Evolutionary conservation across 257 asterid species (phyloP), one percentile per base, ranked within the genome.

Genomic region (Solanum raphanifolium): DNA sequence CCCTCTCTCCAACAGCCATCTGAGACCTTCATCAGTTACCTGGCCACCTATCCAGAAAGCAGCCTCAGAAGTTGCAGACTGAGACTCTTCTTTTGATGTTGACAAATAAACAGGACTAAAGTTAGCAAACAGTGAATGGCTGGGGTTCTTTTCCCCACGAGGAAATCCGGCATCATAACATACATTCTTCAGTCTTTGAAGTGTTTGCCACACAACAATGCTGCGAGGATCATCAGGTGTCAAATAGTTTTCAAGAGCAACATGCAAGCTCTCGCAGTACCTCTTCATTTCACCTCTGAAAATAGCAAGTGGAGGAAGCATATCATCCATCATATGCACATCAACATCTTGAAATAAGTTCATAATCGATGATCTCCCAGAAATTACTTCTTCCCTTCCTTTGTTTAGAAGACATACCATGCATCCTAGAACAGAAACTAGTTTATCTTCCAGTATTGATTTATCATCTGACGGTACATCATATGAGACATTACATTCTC

Each of bases 261-360:
- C 94, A 83, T 97, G 99, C 89, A 97, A 92, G 90, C 99, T 97
- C 91, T 97, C 99, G 36, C 99, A 97, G 86, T 97, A 97, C 87
- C 99, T 95, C 85, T 96, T 97, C 99, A 97, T 96, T 93, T 97
- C 99, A 69, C 96, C 94, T 85, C 98, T 98, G 83, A 97, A 97
- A 85, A 90, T 92, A 5, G 98, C 98, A 76, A 97, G 99, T 8
- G 99, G 99, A 48, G 99, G 98, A 83, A 93, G 92, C 69, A 75
- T 92, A 92, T 92, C 96, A 48, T 93, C 98, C 92, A 93, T 92
- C 75, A 86, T 31, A 87, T 86, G 90, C 87, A 90, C 90, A 85
- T 93, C 96, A 4, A 93, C 82, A 74, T 93, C 94, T 16, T 94
- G 98, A 76, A 92, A 97, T 34, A 95, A 91, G 88, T 88, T 92